These are phyloP conservation scores for Kodamaea neixiangensis DNA, from an alignment of 805 yeast species.

Conservation along the genomic window DNA sequence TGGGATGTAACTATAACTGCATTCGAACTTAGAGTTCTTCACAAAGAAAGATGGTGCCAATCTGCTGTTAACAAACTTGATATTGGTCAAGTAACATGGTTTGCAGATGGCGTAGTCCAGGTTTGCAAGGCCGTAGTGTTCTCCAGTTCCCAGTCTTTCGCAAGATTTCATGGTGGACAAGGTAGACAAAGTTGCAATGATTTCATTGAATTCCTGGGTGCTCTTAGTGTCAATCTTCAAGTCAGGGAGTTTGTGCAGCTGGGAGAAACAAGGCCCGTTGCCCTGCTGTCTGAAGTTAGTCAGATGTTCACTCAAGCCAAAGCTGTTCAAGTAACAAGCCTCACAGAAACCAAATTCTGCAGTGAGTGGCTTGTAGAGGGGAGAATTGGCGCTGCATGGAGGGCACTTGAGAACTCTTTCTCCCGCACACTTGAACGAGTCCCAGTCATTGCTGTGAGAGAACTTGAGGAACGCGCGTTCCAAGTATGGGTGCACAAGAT, in stretches of 20 bases:
- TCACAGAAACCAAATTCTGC: neutral
- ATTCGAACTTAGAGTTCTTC: neutral
- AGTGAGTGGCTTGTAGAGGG: neutral
- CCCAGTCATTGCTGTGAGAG: slow-evolving; percentile 2
- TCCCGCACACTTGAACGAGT: neutral
- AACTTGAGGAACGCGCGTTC: neutral
- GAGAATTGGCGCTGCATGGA: neutral
- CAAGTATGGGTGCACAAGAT: neutral
- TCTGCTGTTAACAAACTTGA: neutral
- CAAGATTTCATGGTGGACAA: neutral
- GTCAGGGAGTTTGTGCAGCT: neutral
- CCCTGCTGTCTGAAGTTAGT: neutral
- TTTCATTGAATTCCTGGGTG: neutral
- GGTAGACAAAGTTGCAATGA: neutral
- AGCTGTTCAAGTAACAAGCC: neutral
- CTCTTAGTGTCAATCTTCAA: neutral
- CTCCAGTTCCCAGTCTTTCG: neutral
- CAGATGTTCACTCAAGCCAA: neutral
- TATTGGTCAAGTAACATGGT: neutral
- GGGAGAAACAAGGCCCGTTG: neutral
- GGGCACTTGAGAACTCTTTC: neutral
- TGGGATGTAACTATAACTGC: neutral
- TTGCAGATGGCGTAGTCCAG: neutral
- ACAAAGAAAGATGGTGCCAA: neutral
- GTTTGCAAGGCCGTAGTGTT: neutral